Evolutionary conservation across 495 filamentous ascomycete genomes (phyloP), one percentile per base, ranked within the genome.

Genomic region (Penicillium pancosmium): DNA sequence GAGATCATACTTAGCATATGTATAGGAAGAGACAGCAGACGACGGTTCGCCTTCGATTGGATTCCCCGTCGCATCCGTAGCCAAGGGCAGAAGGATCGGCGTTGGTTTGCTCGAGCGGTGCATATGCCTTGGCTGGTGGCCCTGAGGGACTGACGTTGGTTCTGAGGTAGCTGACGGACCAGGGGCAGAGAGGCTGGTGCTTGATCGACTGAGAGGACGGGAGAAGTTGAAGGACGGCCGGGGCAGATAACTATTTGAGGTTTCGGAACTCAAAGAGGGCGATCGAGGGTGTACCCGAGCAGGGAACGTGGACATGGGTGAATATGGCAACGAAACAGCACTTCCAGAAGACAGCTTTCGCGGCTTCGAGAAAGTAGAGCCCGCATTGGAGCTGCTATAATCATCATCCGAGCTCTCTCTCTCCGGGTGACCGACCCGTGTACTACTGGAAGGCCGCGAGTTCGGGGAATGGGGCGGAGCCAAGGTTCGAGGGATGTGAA

Each of bases 221-320:
- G 94, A 97, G 72, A 98, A 98, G 71, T 98, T 98, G 69, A 93
- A 93, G 2, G 89, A 81, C 2, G 91, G 89, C 33, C 89, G 85
- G 2, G 87, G 84, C 33, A 90, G 78, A 18, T 78, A 73, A n/a
- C 79, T 84, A n/a, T 74, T 76, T 0, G 88, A 90, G 34, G 83
- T 83, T 52, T 96, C 91, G 2, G 92, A 97, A 62, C 85, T 87
- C 43, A 92, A 75, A 0, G 92, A 96, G 5, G 91, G 91, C 11
- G 92, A 95, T 47, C 91, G 85, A 55, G 75, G 83, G 71, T 78
- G 81, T 47, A 68, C 73, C 61, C 75, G 82, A 58, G 64, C 64
- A 58, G 63, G 69, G 62, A 73, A 78, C 1, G 88, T 84, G 50
- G 88, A 88, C 61, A 86, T 82, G 19, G 86, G 87, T 33, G 86